Percentiles rank a stretch among this genome's conserved stretches.
phyloP scores from a whole-genome alignment of 352 stramenopile genomes.

The Phytophthora crassamura region DNA sequence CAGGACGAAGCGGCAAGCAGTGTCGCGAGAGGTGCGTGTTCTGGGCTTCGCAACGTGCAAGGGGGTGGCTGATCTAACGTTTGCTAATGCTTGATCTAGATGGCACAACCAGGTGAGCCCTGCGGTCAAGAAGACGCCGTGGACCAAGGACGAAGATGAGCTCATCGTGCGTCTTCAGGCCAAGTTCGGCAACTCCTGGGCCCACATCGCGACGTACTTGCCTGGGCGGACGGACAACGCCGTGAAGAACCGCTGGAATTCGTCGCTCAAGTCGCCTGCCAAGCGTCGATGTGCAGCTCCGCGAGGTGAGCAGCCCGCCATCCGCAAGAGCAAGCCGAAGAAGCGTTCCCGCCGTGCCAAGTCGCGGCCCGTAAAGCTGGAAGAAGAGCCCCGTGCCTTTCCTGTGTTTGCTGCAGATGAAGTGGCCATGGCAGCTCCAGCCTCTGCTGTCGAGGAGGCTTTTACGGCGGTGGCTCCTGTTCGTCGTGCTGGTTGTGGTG shows the following conservation, averaged over 20 bases:
- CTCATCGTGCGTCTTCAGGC: slow-evolving; percentile 86
- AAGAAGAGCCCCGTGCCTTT: not conserved
- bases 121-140: slow-evolving; percentile 78
- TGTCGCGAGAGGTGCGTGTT: slow-evolving; percentile 74
- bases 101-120: slow-evolving; percentile 91
- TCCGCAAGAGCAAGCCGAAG: slow-evolving; percentile 14
- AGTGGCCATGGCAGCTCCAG: not conserved
- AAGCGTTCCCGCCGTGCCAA: slow-evolving; percentile 28
- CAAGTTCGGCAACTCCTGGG: slow-evolving; percentile 96
- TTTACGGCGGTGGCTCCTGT: not conserved
- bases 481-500: not conserved
- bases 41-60: not conserved
- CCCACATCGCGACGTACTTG: slow-evolving; percentile 97
- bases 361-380: not conserved
- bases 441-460: not conserved
- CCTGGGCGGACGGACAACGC: slow-evolving; percentile 96
- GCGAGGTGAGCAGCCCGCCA: too few relatives aligned
- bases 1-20: slow-evolving; percentile 88
- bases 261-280: slow-evolving; percentile 71
- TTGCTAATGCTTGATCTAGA: slow-evolving; percentile 31
- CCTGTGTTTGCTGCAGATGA: not conserved
- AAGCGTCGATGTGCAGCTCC: slow-evolving; percentile 31
- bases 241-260: slow-evolving; percentile 98
- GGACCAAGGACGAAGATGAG: slow-evolving; percentile 85
- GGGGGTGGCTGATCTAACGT: not conserved